Evolutionary conservation across 768 basidiomycete species (phyloP).

Genomic region (Naganishia friedmannii): DNA sequence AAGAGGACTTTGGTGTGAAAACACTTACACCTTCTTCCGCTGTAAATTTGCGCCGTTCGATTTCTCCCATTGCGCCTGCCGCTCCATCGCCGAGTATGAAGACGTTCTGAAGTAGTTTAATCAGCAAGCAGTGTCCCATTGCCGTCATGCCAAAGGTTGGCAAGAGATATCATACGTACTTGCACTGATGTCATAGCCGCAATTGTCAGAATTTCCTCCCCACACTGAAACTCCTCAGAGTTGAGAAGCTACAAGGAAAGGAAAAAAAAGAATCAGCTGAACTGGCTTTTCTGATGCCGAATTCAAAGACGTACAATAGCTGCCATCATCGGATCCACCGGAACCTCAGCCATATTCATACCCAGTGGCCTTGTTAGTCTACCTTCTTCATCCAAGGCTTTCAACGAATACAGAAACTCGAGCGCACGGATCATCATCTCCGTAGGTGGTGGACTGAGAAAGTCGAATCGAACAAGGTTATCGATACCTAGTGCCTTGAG

Average conservation of each 20-base stretch:
- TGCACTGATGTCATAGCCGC: conserved; percentile 93
- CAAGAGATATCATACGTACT: conserved; percentile 54
- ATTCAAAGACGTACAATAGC: conserved; percentile 67
- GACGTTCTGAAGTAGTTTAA: conserved; percentile 57
- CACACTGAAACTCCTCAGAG: conserved; percentile 80
- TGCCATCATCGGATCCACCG: conserved; percentile 88
- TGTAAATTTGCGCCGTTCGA: conserved; percentile 92
- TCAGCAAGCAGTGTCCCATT: conserved; percentile 8
- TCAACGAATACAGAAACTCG: conserved; percentile 73
- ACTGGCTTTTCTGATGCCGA: too few relatives aligned
- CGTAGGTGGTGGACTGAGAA: conserved; percentile 82
- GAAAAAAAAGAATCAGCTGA: neutral
- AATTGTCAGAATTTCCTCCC: conserved; percentile 92
- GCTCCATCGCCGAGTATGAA: conserved; percentile 86
- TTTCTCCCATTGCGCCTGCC: conserved; percentile 77
- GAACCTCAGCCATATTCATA: conserved; percentile 85
- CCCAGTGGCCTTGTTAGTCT: conserved; percentile 74
- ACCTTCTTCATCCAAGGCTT: conserved; percentile 74
- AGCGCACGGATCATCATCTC: conserved; percentile 80
- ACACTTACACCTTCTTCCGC: conserved; percentile 87
- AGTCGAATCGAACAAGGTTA: conserved; percentile 87
- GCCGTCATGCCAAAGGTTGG: conserved; percentile 19
- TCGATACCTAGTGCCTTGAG: conserved; percentile 92
- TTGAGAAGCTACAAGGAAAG: conserved; percentile 65
- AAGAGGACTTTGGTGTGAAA: neutral